Evolutionary conservation across 2,329 filamentous ascomycete genomes (phyloP).

Genomic region (Cladosporium sp.): DNA sequence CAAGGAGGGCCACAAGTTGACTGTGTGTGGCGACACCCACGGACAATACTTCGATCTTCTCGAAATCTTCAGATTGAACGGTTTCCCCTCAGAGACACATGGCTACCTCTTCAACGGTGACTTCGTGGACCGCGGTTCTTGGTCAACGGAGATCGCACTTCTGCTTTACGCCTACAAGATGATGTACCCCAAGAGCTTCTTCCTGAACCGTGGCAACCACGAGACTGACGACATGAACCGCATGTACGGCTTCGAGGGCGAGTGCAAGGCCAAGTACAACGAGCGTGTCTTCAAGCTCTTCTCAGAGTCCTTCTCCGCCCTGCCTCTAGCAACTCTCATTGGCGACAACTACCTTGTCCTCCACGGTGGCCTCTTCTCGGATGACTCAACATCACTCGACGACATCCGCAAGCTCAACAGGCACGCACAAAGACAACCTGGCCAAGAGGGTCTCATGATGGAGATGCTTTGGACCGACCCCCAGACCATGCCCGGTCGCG

Average conservation of each 20-base stretch:
- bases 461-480: slow-evolving; percentile 99
- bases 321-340: slow-evolving; percentile 88
- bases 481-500: slow-evolving; percentile 79
- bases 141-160: slow-evolving; percentile 96
- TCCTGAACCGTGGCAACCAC: slow-evolving; percentile 94
- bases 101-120: slow-evolving; percentile 98
- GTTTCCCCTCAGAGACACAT: slow-evolving; percentile 79
- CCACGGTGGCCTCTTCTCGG: slow-evolving; percentile 92
- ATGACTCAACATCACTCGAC: slow-evolving; percentile 87
- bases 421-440: slow-evolving; percentile 88
- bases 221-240: slow-evolving; percentile 99
- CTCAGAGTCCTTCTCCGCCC: slow-evolving; percentile 94
- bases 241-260: slow-evolving; percentile 96
- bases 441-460: slow-evolving; percentile 97
- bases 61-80: slow-evolving; percentile 92
- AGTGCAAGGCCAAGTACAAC: slow-evolving; percentile 98
- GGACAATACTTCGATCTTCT: slow-evolving; percentile 98
- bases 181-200: slow-evolving; percentile 79
- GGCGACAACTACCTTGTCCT: slow-evolving; percentile 89
- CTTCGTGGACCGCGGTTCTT: slow-evolving; percentile 95
- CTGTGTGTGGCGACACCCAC: slow-evolving; percentile 96
- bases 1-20: slow-evolving; percentile 74
- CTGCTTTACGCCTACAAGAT: slow-evolving; percentile 96
- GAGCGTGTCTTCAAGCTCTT: slow-evolving; percentile 96
- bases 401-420: slow-evolving; percentile 92